phyloP scores from a whole-genome alignment of 805 yeast species.

The Wickerhamomyces canadensis region DNA sequence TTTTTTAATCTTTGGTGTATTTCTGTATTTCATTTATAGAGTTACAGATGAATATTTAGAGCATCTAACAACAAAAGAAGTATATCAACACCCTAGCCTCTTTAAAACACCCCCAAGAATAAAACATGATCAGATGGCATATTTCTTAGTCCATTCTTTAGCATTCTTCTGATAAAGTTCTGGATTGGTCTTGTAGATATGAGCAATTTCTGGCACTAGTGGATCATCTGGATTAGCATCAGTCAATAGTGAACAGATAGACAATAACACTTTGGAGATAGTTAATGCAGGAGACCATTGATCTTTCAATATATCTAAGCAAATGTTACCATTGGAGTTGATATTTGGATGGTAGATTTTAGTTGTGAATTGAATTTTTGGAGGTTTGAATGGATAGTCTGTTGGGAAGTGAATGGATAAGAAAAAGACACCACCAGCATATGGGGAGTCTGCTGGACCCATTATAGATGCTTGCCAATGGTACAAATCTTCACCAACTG shows the following conservation, averaged over 20 bases:
- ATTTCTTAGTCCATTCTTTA: conserved; percentile 97
- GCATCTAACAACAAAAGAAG: no score
- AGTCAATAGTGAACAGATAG: conserved; percentile 91
- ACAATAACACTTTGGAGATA: conserved; percentile 87
- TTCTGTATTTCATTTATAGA: background rate
- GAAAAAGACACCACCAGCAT: conserved; percentile 91
- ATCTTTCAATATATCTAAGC: conserved; percentile 94
- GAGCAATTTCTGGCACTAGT: conserved; percentile 96
- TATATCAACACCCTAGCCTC: no score
- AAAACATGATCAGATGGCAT: conserved; percentile 58
- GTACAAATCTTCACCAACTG: conserved; percentile 94
- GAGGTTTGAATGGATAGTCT: conserved; percentile 98
- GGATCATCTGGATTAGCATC: conserved; percentile 99
- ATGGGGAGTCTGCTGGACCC: conserved; percentile 96
- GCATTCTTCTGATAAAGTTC: conserved; percentile 95
- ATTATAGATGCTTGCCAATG: conserved; percentile 99
- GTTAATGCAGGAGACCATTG: conserved; percentile 99
- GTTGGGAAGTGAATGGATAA: conserved; percentile 97
- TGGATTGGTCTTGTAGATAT: conserved; percentile 90
- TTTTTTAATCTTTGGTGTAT: no score
- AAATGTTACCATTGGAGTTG: conserved; percentile 91
- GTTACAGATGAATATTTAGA: no score
- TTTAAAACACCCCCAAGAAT: no score
- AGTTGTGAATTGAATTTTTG: conserved; percentile 88
- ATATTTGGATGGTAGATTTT: conserved; percentile 97